A percentile compares a stretch with the other conserved stretches of the same genome.
These are phyloP conservation scores for Zygosaccharomyces gambellarensis DNA, from an alignment of 805 yeast species.

Conservation along the genomic window DNA sequence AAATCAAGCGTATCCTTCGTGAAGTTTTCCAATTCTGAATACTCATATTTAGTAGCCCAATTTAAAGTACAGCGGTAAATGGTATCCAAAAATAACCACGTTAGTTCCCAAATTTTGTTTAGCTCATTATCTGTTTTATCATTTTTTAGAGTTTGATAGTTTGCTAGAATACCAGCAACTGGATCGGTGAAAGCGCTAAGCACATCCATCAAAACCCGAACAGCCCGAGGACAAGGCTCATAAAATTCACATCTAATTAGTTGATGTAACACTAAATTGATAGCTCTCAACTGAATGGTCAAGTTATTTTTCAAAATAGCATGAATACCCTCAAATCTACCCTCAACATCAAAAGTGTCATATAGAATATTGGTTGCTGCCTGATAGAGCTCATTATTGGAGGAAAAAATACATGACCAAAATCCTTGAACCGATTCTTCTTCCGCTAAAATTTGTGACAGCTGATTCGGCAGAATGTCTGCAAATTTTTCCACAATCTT, in stretches of 20 bases:
- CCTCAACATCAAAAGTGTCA: slow-evolving; percentile 74
- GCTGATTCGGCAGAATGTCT: slow-evolving; percentile 37
- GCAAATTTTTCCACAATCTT: slow-evolving; percentile 38
- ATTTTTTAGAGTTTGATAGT: slow-evolving; percentile 24
- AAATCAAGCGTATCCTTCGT: slow-evolving; percentile 83
- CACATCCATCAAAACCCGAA: slow-evolving; percentile 72
- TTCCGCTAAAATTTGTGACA: slow-evolving; percentile 39
- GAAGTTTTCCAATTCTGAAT: slow-evolving; percentile 62
- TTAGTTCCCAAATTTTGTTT: slow-evolving; percentile 55
- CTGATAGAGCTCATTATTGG: slow-evolving; percentile 54
- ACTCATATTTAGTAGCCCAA: slow-evolving; percentile 69
- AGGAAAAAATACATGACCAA: slow-evolving; percentile 71
- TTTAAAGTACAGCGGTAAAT: slow-evolving; percentile 59
- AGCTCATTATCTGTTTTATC: slow-evolving; percentile 26
- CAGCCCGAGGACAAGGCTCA: slow-evolving; percentile 73
- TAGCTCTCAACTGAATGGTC: slow-evolving; percentile 44
- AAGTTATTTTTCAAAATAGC: slow-evolving; percentile 46
- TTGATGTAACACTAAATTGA: slow-evolving; percentile 42
- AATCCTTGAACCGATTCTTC: slow-evolving; percentile 52
- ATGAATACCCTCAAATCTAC: slow-evolving; percentile 70
- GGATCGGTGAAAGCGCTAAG: slow-evolving; percentile 61
- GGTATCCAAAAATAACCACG: slow-evolving; percentile 70
- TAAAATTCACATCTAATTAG: slow-evolving; percentile 47
- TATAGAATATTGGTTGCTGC: slow-evolving; percentile 66
- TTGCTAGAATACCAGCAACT: slow-evolving; percentile 49